Base-by-base conservation (phyloP, 495 filamentous ascomycete genomes). In the Penicillium turbatum region DNA sequence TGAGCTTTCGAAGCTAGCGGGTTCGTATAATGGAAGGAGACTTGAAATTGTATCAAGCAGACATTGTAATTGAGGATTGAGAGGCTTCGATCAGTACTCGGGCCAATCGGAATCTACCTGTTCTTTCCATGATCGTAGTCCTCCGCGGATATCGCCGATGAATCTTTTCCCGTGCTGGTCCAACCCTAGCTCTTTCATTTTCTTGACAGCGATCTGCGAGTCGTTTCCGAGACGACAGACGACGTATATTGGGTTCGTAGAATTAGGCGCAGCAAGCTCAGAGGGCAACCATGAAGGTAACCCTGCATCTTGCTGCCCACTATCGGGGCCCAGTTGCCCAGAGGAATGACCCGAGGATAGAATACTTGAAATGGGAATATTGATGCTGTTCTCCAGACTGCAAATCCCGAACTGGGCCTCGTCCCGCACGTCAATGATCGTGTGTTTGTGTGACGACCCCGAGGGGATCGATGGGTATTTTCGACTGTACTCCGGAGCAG, bases 191-290 rank as follows among this genome's bases (percentile, higher is more conserved):
- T 90, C 81, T 63, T 86, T 89, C 55, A 95, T 56, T 64, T 75
- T 85, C 61, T 78, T 79, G 0, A 90, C 83, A 0, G 84, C 86
- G 45, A 90, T 66, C 64, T 96, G 93, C 0, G 89, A 95, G 64
- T 98, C 93, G 58, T 96, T 89, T 2, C 93, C 93, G 2, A 86
- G 78, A 15, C 90, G 81, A 62, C 93, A 98, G 0, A 98, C 77
- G 2, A 95, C 83, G 62, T 89, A 88, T 9, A 97, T 73, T 0
- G 78, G 76, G 42, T 69, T 59, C 5, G 43, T 62, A 6, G 64
- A 62, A 3, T 70, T 59, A 1, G 55, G 24, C 0, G 56, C 48
- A 15, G 51, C 51, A 17, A 72, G 30, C 26, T 67, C 60, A 13
- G 61, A 48, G 0, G 79, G 76, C 6, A 83, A 47, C 76, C 78